These are phyloP conservation scores for Trichoderma parareesei DNA, from an alignment of 495 filamentous ascomycete species.

Conservation along the genomic window DNA sequence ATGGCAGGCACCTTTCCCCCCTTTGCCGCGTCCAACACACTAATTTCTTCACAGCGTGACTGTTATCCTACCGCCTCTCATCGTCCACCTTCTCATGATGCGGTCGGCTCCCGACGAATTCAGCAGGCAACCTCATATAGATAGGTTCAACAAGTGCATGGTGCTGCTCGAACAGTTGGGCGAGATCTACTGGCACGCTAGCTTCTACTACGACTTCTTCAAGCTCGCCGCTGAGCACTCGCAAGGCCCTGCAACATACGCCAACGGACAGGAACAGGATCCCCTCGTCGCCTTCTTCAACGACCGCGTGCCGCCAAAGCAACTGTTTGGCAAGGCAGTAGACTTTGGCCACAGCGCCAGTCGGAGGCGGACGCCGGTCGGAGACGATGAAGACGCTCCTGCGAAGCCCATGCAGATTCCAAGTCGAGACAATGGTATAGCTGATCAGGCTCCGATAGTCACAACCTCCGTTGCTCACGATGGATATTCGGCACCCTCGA, in stretches of 20 bases:
- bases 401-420: background rate
- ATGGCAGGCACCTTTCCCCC: background rate
- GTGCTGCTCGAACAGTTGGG: slow-evolving; percentile 1
- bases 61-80: slow-evolving; percentile 8
- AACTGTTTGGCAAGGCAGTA: background rate
- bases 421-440: background rate
- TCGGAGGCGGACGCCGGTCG: background rate
- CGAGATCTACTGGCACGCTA: slow-evolving; percentile 11
- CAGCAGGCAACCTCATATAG: background rate
- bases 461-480: background rate
- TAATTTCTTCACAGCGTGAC: slow-evolving; percentile 2
- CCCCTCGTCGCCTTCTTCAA: slow-evolving; percentile 10
- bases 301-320: background rate
- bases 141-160: slow-evolving; percentile 11
- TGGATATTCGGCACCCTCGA: background rate
- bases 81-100: slow-evolving; percentile 12
- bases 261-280: background rate
- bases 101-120: background rate
- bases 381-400: background rate
- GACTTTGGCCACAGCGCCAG: background rate
- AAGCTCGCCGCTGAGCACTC: slow-evolving; percentile 6
- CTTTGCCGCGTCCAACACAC: background rate
- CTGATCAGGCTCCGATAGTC: background rate
- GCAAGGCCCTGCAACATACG: background rate
- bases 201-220: slow-evolving; percentile 12